These are phyloP conservation scores for Boletellus sp. DNA, from an alignment of 768 basidiomycete genomes.

Conservation along the genomic window DNA sequence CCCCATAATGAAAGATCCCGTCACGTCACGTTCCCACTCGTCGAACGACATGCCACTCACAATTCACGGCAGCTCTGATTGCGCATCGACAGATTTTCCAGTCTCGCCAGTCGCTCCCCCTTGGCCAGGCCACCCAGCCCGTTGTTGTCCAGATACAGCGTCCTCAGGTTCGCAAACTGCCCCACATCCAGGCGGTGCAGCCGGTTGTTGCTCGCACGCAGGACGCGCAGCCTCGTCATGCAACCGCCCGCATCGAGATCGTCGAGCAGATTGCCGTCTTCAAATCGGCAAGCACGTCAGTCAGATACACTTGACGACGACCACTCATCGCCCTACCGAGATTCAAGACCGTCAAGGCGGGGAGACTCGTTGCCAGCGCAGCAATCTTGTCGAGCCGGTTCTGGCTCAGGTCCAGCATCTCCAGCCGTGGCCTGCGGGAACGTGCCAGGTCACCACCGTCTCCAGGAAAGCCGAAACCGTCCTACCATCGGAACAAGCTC, in stretches of 20 bases:
- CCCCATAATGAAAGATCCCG: slow-evolving; percentile 37
- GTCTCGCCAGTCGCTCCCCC: slow-evolving; percentile 55
- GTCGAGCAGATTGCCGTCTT: slow-evolving; percentile 72
- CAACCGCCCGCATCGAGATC: slow-evolving; percentile 49
- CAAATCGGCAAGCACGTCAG: slow-evolving; percentile 15
- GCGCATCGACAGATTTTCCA: slow-evolving; percentile 90
- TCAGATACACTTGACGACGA: slow-evolving; percentile 8
- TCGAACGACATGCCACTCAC: slow-evolving; percentile 51
- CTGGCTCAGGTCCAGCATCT: slow-evolving; percentile 77
- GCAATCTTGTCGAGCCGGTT: slow-evolving; percentile 61
- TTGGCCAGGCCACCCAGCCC: slow-evolving; percentile 47
- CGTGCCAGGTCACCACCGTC: slow-evolving; percentile 10
- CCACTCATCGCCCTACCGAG: slow-evolving; percentile 58
- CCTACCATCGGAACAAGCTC: slow-evolving; percentile 60
- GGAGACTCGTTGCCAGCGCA: slow-evolving; percentile 55
- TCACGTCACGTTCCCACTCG: slow-evolving; percentile 28
- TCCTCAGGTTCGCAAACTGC: slow-evolving; percentile 69
- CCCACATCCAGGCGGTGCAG: slow-evolving; percentile 62
- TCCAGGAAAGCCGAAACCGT: slow-evolving; percentile 7
- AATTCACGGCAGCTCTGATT: slow-evolving; percentile 77
- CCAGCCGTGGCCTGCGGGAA: slow-evolving; percentile 51
- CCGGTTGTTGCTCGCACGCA: slow-evolving; percentile 82
- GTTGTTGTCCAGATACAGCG: slow-evolving; percentile 92
- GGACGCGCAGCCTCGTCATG: slow-evolving; percentile 73
- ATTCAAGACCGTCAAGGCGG: slow-evolving; percentile 70